Evolutionary conservation across 495 filamentous ascomycete genomes (phyloP).

Genomic region (Xylaria grammica): DNA sequence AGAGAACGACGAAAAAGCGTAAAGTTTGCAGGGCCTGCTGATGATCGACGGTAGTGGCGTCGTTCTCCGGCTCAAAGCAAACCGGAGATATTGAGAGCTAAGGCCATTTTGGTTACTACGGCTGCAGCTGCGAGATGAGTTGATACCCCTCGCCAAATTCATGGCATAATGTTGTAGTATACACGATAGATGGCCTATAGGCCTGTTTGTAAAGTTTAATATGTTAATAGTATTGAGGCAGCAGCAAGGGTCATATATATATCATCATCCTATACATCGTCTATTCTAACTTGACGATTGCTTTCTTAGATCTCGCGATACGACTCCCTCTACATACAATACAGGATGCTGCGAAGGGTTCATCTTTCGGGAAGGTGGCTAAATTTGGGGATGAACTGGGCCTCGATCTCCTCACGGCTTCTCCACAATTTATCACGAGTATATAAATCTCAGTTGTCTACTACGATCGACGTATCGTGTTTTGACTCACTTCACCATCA

Average conservation of each 20-base stretch:
- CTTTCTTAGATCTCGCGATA: no score
- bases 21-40: slow-evolving; percentile 51
- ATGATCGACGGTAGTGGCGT: slow-evolving; percentile 25
- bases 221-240: background rate
- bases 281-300: no score
- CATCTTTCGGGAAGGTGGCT: no score
- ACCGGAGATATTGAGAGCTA: background rate
- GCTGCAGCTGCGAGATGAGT: background rate
- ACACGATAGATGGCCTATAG: background rate
- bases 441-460: no score
- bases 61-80: background rate
- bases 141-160: background rate
- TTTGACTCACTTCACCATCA: background rate
- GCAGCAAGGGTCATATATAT: background rate
- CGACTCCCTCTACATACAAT: no score
- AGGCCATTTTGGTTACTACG: background rate
- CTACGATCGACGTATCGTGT: background rate
- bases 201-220: background rate
- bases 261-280: no score
- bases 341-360: no score
- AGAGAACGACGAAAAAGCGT: slow-evolving; percentile 61
- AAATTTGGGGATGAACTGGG: background rate
- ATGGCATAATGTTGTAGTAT: background rate
- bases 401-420: background rate
- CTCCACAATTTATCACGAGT: background rate